A percentile compares a stretch with the other conserved stretches of the same genome.
phyloP scores from a whole-genome alignment of 2,329 filamentous ascomycete species.

The Phaeosphaeriaceae sp. region DNA sequence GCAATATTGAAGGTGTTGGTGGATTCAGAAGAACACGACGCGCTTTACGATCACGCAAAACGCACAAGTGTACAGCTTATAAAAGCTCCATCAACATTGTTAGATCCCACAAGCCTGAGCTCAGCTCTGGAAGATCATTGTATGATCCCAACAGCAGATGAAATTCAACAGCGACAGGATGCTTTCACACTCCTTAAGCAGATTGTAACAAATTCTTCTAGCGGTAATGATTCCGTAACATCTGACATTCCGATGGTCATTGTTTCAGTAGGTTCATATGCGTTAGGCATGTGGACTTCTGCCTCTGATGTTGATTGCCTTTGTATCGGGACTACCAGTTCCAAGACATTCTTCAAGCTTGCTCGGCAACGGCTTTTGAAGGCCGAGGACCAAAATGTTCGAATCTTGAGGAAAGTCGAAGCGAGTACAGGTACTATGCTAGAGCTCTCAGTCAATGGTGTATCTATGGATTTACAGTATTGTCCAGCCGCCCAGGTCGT shows the following conservation, averaged over 20 bases:
- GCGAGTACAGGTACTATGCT: constrained; percentile 68
- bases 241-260: constrained; percentile 56
- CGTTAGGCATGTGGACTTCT: constrained; percentile 66
- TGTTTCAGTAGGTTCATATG: constrained; percentile 70
- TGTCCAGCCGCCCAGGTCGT: constrained; percentile 64
- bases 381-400: constrained; percentile 53
- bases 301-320: constrained; percentile 70
- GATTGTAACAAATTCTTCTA: constrained; percentile 48
- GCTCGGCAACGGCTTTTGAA: constrained; percentile 62
- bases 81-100: constrained; percentile 12
- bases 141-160: constrained; percentile 57
- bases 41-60: not conserved
- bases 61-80: constrained; percentile 16
- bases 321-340: constrained; percentile 67
- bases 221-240: constrained; percentile 5
- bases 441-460: constrained; percentile 63
- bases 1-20: constrained; percentile 42
- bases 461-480: constrained; percentile 71
- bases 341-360: constrained; percentile 67
- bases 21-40: not conserved
- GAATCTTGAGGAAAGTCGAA: constrained; percentile 63
- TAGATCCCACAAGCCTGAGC: constrained; percentile 14
- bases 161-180: constrained; percentile 51
- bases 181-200: constrained; percentile 57
- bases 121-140: constrained; percentile 18